Conservation (phyloP, 2,329 filamentous ascomycete species). For the Exophiala phaeomuriformis region DNA sequence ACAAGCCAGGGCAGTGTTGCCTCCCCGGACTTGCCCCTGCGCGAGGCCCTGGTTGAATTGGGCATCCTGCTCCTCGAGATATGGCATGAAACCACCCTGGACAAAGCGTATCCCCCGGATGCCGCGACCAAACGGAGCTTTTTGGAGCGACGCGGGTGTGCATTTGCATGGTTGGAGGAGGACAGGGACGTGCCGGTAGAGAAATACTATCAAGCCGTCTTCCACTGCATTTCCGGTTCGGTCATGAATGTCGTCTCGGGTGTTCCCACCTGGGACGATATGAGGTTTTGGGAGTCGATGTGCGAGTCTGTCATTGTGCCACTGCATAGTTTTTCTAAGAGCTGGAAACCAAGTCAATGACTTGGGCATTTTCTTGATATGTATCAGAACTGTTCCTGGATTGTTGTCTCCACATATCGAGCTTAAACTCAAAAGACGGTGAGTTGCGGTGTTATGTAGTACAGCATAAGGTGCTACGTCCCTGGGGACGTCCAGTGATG, state of each 20-base stretch:
- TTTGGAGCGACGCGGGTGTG: not conserved
- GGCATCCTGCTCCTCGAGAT: conserved; percentile 11
- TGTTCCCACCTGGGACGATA: not conserved
- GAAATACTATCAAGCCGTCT: not conserved
- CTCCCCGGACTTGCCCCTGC: not conserved
- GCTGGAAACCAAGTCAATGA: too few relatives aligned
- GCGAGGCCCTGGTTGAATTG: conserved; percentile 9
- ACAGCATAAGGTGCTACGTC: too few relatives aligned
- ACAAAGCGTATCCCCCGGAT: not conserved
- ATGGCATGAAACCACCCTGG: conserved; percentile 10
- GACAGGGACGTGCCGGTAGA: not conserved
- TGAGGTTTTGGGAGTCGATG: not conserved
- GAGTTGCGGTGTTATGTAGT: too few relatives aligned
- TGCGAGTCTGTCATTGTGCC: not conserved
- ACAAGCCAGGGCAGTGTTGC: not conserved
- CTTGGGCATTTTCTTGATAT: too few relatives aligned
- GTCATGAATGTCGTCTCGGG: not conserved
- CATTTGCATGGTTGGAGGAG: not conserved
- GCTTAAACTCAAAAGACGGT: too few relatives aligned
- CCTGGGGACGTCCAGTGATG: too few relatives aligned
- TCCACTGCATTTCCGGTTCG: not conserved
- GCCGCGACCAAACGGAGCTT: not conserved
- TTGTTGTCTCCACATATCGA: too few relatives aligned
- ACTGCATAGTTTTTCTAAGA: not conserved
- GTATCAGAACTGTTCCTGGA: too few relatives aligned